Evolutionary conservation across 495 filamentous ascomycete genomes (phyloP).

Genomic region (Tetracladium setigerum): DNA sequence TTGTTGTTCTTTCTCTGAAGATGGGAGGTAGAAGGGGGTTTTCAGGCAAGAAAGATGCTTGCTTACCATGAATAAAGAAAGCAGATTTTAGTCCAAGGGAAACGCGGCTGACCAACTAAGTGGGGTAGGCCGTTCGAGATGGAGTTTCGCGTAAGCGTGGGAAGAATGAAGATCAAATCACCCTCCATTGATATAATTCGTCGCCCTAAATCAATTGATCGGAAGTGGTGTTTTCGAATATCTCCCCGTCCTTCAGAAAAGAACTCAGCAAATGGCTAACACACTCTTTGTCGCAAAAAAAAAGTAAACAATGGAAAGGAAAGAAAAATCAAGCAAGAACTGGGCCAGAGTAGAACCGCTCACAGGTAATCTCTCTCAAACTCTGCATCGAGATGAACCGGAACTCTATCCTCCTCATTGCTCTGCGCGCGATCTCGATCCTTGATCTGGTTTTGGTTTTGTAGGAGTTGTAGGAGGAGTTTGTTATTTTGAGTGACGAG

Average conservation of each 20-base stretch:
- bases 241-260: conserved; percentile 16
- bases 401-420: conserved; percentile 20
- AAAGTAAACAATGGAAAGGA: too few relatives aligned
- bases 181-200: too few relatives aligned
- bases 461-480: conserved; percentile 17
- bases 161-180: too few relatives aligned
- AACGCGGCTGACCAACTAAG: too few relatives aligned
- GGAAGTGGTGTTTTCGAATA: conserved; percentile 19
- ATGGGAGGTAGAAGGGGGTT: too few relatives aligned
- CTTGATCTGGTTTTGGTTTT: conserved; percentile 13
- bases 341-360: background rate
- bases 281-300: background rate
- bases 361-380: conserved; percentile 25
- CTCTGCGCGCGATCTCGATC: conserved; percentile 11
- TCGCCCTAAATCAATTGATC: conserved; percentile 8
- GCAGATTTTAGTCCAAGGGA: too few relatives aligned
- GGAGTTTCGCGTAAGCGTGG: too few relatives aligned
- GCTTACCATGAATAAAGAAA: too few relatives aligned
- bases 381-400: conserved; percentile 23
- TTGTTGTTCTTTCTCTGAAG: too few relatives aligned
- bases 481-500: conserved; percentile 22
- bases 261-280: background rate
- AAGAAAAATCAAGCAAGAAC: too few relatives aligned
- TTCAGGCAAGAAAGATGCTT: too few relatives aligned
- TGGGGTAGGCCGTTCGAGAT: too few relatives aligned